Base-by-base conservation (phyloP, 2,329 filamentous ascomycete species). In the Thyridium curvatum region DNA sequence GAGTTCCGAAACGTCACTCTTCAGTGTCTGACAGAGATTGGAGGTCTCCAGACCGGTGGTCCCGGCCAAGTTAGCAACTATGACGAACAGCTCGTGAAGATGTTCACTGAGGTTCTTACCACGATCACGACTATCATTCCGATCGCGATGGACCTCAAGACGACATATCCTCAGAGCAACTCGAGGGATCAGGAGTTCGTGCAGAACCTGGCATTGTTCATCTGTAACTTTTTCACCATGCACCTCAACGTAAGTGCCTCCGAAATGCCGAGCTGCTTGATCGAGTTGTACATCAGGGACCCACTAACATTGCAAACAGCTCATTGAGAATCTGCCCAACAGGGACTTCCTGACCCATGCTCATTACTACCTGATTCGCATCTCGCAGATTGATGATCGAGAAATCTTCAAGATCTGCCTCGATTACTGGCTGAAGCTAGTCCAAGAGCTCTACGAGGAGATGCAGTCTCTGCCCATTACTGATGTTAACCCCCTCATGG, bases 341-440 rank as follows among this genome's bases (percentile, higher is more conserved):
- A 79, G 83, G 50, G 93, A 98, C 55, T 98, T 87, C 62, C 82
- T 98, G 32, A 86, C 88, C 1, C 93, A 98, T 57, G 91, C 88
- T 14, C 93, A 98, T 64, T 97, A 94, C 65, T 98, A 98, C 64
- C 80, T 98, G 12, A 96, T 98, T 55, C 84, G 91, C 46, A 96
- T 98, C 62, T 96, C 90, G 35, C 90, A 98, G 66, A 98, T 98
- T 50, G 93, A 98, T 51, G 94, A 98, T 57, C 84, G 93, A 39
- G 93, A 98, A 62, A 95, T 98, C 48, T 98, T 98, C 79, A 98
- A 98, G 74, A 98, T 98, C 56, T 94, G 87, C 59, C 72, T 98
- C 46, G 94, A 98, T 61, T 98, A 98, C 69, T 98, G 93, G 93
- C 93, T 94, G 30, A 97, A 96, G 66, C 76, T 97, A 37, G 94